Evolutionary conservation across 371 early-diverging fungal species (phyloP), one percentile per base, ranked within the genome.

Genomic region (Funneliformis caledonium): DNA sequence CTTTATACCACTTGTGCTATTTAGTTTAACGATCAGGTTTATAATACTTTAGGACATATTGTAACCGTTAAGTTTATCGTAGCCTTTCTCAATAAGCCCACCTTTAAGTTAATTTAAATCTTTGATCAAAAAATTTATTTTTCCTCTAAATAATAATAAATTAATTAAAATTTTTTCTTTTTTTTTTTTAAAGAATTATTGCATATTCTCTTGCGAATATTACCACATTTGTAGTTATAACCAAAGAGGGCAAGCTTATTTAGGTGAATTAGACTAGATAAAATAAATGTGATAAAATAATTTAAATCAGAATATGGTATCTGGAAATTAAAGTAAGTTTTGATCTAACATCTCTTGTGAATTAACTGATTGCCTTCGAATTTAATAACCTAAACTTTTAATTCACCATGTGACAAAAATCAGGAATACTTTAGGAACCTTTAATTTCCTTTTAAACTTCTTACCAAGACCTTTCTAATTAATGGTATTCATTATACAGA

Each of bases 401-500:
- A 77, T 47, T 76, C 22, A 72, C 52, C 6, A 47, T 79, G 90
- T 89, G 76, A 86, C 88, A 47, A 90, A 91, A 78, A 86, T 93
- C 43, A 89, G 85, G 2, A 84, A 85, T 2, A 88, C 92, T 2
- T 70, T 93, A n/a, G 78, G 75, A 1, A 91, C 92, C 0, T 91
- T 91, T 73, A 82, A 88, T 26, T 82, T 89, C 0, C 75, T 92
- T 4, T 82, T 93, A 90, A 90, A 59, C 76, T 91, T 14, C 65
- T 93, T 47, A 91, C 91, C 37, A 92, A 92, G 81, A 91, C 92
- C 0, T 93, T 93, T 70, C 83, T 93, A 42, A 80, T 93, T 56
- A 93, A 93, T 77, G 87, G 86, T 19, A 88, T 89, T 75, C 78
- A 11, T 86, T 90, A 78, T 88, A 89, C 69, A 84, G 86, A 61